phyloP scores from a whole-genome alignment of 2,329 filamentous ascomycete genomes.

The Sporothrix phasma region DNA sequence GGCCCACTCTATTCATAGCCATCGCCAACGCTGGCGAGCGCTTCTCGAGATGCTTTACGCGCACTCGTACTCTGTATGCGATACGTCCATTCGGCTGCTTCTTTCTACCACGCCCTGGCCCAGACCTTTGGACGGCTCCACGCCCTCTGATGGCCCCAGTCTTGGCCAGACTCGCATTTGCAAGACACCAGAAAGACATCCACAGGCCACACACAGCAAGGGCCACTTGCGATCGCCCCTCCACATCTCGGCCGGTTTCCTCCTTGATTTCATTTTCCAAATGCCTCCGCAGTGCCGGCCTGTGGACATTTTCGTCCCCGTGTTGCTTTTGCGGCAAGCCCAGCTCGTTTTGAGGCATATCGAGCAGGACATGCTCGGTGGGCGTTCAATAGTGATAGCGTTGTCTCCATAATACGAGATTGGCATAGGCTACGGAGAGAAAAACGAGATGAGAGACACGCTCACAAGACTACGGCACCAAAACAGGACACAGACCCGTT shows the following conservation, averaged over 20 bases:
- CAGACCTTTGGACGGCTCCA: too few relatives aligned
- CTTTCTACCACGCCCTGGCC: not conserved
- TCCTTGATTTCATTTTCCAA: not conserved
- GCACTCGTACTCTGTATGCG: too few relatives aligned
- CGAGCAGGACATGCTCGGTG: not conserved
- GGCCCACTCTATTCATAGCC: not conserved
- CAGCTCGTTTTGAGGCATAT: not conserved
- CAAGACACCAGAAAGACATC: not conserved
- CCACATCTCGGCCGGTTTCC: slow-evolving; percentile 1
- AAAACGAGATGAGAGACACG: not conserved
- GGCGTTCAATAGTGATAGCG: slow-evolving; percentile 4
- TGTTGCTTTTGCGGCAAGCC: not conserved
- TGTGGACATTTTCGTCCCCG: not conserved
- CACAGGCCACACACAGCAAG: not conserved
- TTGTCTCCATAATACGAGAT: slow-evolving; percentile 8
- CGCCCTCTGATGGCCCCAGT: not conserved
- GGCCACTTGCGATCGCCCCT: slow-evolving; percentile 2
- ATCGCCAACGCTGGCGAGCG: not conserved
- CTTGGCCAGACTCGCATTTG: not conserved
- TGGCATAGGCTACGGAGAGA: not conserved
- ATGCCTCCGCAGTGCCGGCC: not conserved
- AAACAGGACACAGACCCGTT: too few relatives aligned
- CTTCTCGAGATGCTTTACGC: not conserved
- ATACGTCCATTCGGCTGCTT: not conserved
- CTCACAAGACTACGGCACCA: not conserved